phyloP scores from a whole-genome alignment of 2,329 filamentous ascomycete genomes.

The Fusarium drepaniforme region DNA sequence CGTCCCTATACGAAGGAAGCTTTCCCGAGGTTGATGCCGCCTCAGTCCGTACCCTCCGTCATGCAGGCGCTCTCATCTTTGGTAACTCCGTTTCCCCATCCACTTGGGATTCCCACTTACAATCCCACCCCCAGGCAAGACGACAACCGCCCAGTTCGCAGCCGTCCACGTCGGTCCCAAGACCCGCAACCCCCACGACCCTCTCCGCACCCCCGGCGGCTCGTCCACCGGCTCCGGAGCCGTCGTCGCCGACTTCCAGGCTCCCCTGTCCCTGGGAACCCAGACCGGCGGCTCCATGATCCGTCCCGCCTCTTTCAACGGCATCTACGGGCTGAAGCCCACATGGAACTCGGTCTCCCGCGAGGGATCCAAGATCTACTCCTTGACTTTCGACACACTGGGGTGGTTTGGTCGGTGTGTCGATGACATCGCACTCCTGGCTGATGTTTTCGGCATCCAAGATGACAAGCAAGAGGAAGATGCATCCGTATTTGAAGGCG shows the following conservation, averaged over 20 bases:
- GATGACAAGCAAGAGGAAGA: constrained; percentile 58
- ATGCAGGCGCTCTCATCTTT: constrained; percentile 69
- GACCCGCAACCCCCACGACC: constrained; percentile 74
- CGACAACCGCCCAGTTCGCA: constrained; percentile 74
- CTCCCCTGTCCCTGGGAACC: constrained; percentile 71
- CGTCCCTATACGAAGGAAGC: constrained; percentile 63
- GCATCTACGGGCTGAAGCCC: constrained; percentile 75
- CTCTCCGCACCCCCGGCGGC: constrained; percentile 73
- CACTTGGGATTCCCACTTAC: neutral
- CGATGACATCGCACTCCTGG: constrained; percentile 69
- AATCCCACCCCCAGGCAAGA: constrained; percentile 34
- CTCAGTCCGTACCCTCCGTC: constrained; percentile 63
- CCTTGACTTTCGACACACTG: constrained; percentile 71
- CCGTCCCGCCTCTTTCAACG: constrained; percentile 74
- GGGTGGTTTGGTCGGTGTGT: constrained; percentile 71
- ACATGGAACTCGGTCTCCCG: constrained; percentile 74
- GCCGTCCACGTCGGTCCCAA: constrained; percentile 64
- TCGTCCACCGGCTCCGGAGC: constrained; percentile 77
- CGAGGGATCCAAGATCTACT: constrained; percentile 72
- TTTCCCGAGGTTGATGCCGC: constrained; percentile 63
- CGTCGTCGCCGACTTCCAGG: constrained; percentile 74
- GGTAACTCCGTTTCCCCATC: constrained; percentile 14
- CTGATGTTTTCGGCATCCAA: constrained; percentile 64
- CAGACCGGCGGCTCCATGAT: constrained; percentile 76
- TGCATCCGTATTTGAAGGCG: constrained; percentile 44